Conservation (phyloP, 2,329 filamentous ascomycete genomes). For the Colletotrichum zoysiae region DNA sequence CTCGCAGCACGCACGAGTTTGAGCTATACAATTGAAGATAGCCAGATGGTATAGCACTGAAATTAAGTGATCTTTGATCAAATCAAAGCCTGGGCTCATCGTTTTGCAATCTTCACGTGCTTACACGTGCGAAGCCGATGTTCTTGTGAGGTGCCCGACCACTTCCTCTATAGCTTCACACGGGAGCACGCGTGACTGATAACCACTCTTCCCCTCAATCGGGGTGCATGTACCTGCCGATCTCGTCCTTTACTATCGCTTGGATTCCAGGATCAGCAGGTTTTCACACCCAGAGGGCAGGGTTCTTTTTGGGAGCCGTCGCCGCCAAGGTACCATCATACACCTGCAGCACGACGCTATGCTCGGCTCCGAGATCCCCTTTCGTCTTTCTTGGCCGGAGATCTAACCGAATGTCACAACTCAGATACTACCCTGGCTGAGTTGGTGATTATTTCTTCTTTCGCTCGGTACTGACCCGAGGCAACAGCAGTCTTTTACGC, state of each 20-base stretch:
- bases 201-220: not conserved
- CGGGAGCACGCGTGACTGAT: not conserved
- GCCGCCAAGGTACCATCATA: slow-evolving; percentile 6
- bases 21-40: not conserved
- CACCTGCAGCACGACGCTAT: slow-evolving; percentile 2
- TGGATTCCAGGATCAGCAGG: slow-evolving; percentile 5
- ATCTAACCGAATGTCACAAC: not conserved
- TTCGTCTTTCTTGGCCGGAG: not conserved
- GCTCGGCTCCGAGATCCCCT: slow-evolving; percentile 21
- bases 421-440: slow-evolving; percentile 7
- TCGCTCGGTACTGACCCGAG: slow-evolving; percentile 15
- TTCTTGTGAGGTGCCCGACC: no score
- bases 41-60: no score
- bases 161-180: not conserved
- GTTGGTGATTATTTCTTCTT: not conserved
- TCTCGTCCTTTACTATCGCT: not conserved
- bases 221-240: not conserved
- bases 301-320: not conserved
- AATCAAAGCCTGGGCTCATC: not conserved
- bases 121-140: not conserved
- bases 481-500: not conserved
- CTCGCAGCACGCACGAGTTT: not conserved
- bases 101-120: not conserved
- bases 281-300: slow-evolving; percentile 6
- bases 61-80: not conserved